Evolutionary conservation across 78 protist genomes (phyloP), one percentile per base, ranked within the genome.

Genomic region (Speleostelium caveatum): DNA sequence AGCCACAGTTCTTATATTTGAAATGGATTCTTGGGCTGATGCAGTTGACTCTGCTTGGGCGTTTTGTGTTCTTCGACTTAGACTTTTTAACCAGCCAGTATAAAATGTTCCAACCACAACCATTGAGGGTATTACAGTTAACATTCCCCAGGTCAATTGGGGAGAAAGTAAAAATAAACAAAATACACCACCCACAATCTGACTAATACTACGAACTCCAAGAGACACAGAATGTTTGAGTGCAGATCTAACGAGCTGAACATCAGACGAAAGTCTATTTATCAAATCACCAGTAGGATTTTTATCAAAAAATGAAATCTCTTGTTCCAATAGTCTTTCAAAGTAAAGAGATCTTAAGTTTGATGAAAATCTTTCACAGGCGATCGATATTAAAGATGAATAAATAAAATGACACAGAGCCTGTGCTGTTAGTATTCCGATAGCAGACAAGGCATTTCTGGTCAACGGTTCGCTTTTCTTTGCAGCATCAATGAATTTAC

Each of bases 281-380:
- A 96, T 22, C n/a, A 97, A 68, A 85, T 96, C 99, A 17, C 98
- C 98, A 8, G 97, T 95, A 45, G 93, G 86, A 26, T 68, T 91
- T n/a, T 60, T n/a, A 86, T 97, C 99, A 78, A 92, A 97, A 94
- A 97, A 97, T 22, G 86, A 93, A 7, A 94, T 65, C 28, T 95
- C 96, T 42, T 94, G 85, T 35, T 69, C 68, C 28, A 94, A 19
- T 35, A 94, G 19, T 0, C 78, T 38, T 45, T 28, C 30, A 63
- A 75, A 93, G 2, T 77, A 63, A 4, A 45, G 32, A 14, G 35
- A 45, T 55, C 96, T 75, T 36, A 94, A 39, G 19, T 62, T 69
- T 21, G 77, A 19, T 3, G 80, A 65, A 33, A 59, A 83, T 12
- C 91, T 35, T 22, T 83, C 91, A 28, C 77, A 67, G 6, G 60